A percentile compares a stretch with the other conserved stretches of the same genome.
phyloP scores from a whole-genome alignment of 2,329 filamentous ascomycete species.

The Rachicladosporium sp. region DNA sequence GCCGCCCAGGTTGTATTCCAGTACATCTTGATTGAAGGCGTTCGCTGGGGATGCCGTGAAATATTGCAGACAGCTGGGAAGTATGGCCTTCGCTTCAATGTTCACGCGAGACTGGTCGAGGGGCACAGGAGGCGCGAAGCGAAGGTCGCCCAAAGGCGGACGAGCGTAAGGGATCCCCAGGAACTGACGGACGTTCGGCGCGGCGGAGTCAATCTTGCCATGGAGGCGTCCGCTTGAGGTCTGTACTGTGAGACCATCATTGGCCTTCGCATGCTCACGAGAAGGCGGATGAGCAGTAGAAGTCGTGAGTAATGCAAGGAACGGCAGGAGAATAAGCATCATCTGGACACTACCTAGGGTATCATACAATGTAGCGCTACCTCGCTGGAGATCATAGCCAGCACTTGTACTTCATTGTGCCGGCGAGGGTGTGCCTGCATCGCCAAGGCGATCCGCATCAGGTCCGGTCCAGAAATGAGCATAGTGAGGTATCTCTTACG shows the following conservation, averaged over 20 bases:
- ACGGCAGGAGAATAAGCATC: too few relatives aligned
- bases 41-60: constrained; percentile 10
- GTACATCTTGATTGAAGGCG: constrained; percentile 14
- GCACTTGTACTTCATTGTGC: too few relatives aligned
- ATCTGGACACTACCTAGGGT: too few relatives aligned
- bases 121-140: constrained; percentile 13
- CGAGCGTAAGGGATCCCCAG: constrained; percentile 16
- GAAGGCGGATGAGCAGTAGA: too few relatives aligned
- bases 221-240: constrained; percentile 9
- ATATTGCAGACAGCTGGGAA: constrained; percentile 18
- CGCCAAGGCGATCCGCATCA: too few relatives aligned
- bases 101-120: constrained; percentile 11
- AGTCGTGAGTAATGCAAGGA: too few relatives aligned
- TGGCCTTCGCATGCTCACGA: too few relatives aligned
- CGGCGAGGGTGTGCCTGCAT: too few relatives aligned
- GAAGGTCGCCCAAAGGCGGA: constrained; percentile 12
- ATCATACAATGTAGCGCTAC: too few relatives aligned
- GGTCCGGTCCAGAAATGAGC: too few relatives aligned
- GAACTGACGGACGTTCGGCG: constrained; percentile 47
- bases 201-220: constrained; percentile 48
- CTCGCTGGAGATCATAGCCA: too few relatives aligned
- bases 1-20: constrained; percentile 20
- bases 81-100: constrained; percentile 14
- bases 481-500: too few relatives aligned
- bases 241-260: constrained; percentile 2